A percentile compares a stretch with the other conserved stretches of the same genome.
Conservation (phyloP, 2,329 filamentous ascomycete species). For the Aureobasidium lini region DNA sequence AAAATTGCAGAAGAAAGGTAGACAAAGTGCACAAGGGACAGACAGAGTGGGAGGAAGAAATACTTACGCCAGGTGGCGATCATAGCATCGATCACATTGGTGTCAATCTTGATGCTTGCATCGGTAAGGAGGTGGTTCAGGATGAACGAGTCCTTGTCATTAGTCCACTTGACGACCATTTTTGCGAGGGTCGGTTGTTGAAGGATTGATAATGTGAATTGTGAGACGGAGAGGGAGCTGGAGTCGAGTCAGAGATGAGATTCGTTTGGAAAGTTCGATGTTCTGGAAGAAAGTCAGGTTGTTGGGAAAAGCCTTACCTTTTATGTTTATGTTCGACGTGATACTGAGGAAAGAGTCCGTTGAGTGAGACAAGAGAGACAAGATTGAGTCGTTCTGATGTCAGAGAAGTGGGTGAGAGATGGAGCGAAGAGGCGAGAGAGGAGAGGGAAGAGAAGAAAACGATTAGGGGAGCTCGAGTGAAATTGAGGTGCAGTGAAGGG, state of each 20-base stretch:
- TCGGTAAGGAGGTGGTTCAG: slow-evolving; percentile 10
- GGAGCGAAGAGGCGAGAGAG: background rate
- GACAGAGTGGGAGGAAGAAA: background rate
- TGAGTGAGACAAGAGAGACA: no score
- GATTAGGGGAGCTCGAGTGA: background rate
- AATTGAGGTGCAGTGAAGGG: background rate
- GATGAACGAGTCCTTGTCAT: slow-evolving; percentile 15
- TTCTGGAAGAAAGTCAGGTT: background rate
- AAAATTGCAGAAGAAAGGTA: background rate
- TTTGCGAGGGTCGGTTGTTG: background rate
- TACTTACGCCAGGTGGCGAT: slow-evolving; percentile 16
- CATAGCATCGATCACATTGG: background rate
- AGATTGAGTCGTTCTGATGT: no score
- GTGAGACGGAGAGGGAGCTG: background rate
- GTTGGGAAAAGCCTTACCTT: background rate
- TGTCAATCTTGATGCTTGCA: slow-evolving; percentile 5
- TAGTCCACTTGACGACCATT: slow-evolving; percentile 17
- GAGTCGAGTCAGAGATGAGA: background rate
- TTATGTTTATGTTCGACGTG: no score
- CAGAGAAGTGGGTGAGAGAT: background rate
- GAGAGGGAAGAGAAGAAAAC: background rate
- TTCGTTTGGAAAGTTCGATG: background rate
- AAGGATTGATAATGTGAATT: background rate
- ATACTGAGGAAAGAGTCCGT: no score
- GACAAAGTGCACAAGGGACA: background rate